Conservation (phyloP, 306 rosid genomes). For the Abrus precatorius region DNA sequence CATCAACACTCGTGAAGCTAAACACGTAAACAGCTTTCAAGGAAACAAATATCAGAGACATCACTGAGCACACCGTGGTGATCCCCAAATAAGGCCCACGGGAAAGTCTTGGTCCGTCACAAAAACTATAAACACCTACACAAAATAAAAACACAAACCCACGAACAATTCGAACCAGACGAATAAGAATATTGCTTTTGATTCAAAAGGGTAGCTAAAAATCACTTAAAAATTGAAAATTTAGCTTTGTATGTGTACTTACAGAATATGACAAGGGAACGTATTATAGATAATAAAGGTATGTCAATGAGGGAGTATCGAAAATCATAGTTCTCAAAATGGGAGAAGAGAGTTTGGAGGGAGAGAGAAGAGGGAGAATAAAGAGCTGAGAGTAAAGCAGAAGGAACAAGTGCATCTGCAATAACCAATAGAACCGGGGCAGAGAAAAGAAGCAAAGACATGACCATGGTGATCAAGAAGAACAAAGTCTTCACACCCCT, state of each 20-base stretch:
- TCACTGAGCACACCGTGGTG: constrained; percentile 69
- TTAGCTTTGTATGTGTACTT: constrained; percentile 31
- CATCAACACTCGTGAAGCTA: background rate
- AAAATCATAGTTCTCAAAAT: constrained; percentile 76
- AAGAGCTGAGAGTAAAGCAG: constrained; percentile 73
- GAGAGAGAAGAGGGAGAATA: constrained; percentile 56
- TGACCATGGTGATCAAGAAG: constrained; percentile 80
- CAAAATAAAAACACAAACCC: background rate
- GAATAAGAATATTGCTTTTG: background rate
- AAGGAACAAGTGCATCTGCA: constrained; percentile 75
- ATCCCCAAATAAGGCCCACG: constrained; percentile 83
- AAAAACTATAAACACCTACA: constrained; percentile 83
- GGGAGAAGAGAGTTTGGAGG: constrained; percentile 62
- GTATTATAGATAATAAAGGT: constrained; percentile 70
- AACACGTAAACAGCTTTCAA: constrained; percentile 68
- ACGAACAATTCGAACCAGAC: background rate
- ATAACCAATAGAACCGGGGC: constrained; percentile 81
- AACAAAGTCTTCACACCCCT: constrained; percentile 80
- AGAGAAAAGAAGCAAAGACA: constrained; percentile 75
- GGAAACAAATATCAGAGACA: constrained; percentile 74
- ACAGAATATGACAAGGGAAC: constrained; percentile 87
- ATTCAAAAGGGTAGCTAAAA: constrained; percentile 45
- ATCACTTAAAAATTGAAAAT: background rate
- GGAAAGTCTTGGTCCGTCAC: constrained; percentile 87
- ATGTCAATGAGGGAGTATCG: constrained; percentile 83